Conservation (phyloP, 2,329 filamentous ascomycete genomes). For the Colletotrichum lentis region DNA sequence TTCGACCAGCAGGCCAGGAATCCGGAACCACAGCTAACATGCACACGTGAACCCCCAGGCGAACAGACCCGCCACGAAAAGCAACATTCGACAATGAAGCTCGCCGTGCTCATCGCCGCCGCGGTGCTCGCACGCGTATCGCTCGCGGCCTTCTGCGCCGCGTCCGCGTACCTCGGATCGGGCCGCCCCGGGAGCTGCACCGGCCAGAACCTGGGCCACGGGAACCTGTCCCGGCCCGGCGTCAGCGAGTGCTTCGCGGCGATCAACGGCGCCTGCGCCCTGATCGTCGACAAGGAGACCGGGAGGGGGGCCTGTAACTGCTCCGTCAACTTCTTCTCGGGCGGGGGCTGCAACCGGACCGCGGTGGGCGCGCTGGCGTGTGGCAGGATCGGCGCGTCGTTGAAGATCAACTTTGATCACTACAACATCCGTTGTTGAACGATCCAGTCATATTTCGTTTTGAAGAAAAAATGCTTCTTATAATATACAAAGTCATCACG, state of each 20-base stretch:
- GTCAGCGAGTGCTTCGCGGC: slow-evolving; percentile 27
- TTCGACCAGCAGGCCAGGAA: neutral
- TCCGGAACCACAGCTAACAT: too few species aligned
- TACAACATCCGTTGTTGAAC: slow-evolving; percentile 22
- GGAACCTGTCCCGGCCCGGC: slow-evolving; percentile 10
- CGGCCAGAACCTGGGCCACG: slow-evolving; percentile 17
- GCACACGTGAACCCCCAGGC: too few species aligned
- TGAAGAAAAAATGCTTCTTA: too few species aligned
- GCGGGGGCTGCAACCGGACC: slow-evolving; percentile 22
- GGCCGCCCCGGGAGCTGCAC: slow-evolving; percentile 23
- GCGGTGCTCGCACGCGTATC: neutral
- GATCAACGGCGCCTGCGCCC: slow-evolving; percentile 20
- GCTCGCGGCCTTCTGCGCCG: slow-evolving; percentile 17
- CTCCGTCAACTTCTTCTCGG: slow-evolving; percentile 27
- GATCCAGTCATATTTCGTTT: too few species aligned
- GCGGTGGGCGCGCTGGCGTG: slow-evolving; percentile 20
- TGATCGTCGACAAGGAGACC: neutral
- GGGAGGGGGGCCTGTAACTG: slow-evolving; percentile 3
- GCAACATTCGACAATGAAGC: neutral
- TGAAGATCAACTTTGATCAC: slow-evolving; percentile 33
- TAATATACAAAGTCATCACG: too few species aligned
- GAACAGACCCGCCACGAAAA: neutral
- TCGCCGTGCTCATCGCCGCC: neutral
- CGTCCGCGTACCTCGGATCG: slow-evolving; percentile 22
- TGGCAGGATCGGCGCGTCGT: slow-evolving; percentile 8